phyloP scores from a whole-genome alignment of 345 rosid species.

The Salix koriyanagi region DNA sequence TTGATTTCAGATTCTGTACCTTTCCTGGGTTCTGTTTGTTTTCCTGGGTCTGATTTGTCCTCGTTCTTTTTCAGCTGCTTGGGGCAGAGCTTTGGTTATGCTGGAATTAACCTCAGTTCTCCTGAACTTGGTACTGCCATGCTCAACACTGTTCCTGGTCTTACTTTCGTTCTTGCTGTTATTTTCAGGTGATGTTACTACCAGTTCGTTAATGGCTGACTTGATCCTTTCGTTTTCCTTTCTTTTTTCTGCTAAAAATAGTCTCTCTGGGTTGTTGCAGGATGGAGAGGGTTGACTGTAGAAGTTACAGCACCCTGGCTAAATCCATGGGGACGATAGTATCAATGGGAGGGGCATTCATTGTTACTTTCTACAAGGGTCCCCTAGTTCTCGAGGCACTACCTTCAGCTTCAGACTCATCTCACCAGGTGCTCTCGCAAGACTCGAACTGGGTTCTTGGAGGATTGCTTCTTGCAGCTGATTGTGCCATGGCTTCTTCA shows the following conservation, averaged over 20 bases:
- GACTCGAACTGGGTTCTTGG: constrained; percentile 12
- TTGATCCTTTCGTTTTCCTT: background rate
- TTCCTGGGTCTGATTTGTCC: background rate
- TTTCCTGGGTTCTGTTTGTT: too few relatives aligned
- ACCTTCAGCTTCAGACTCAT: background rate
- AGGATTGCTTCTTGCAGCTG: constrained; percentile 8
- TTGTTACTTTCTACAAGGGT: constrained; percentile 22
- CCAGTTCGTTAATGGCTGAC: background rate
- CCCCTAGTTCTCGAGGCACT: background rate
- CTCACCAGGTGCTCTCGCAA: background rate
- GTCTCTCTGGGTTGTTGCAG: background rate
- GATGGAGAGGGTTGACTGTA: constrained; percentile 16
- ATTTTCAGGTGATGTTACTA: constrained; percentile 6
- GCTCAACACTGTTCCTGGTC: constrained; percentile 30
- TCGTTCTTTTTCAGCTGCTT: background rate
- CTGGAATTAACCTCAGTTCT: constrained; percentile 29
- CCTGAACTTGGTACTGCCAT: constrained; percentile 22
- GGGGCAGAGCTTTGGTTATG: background rate
- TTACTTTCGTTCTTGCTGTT: constrained; percentile 26
- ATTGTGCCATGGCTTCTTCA: constrained; percentile 2
- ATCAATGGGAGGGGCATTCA: constrained; percentile 17
- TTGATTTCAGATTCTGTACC: background rate
- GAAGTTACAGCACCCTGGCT: constrained; percentile 16
- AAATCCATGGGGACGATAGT: constrained; percentile 19
- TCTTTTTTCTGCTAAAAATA: background rate